Conservation (phyloP, 208 protist genomes). For the Acanthamoeba triangularis region DNA sequence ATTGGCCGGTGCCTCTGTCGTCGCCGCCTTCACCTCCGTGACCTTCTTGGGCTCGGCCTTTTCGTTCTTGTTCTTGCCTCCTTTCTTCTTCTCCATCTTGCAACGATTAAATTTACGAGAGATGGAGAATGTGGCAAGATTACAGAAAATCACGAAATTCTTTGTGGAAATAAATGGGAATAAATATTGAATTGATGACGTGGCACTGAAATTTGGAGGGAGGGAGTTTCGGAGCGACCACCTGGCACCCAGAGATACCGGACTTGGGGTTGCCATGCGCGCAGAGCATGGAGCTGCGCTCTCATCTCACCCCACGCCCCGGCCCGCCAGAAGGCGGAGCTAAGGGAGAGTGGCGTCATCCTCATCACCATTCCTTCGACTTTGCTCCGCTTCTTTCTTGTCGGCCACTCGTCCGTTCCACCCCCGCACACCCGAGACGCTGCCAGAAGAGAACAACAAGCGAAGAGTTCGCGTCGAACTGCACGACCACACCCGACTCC, state of each 20-base stretch:
- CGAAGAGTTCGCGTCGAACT: too few species aligned
- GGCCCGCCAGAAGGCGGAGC: too few species aligned
- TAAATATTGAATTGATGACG: too few species aligned
- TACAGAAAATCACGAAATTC: too few species aligned
- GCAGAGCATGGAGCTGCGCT: too few species aligned
- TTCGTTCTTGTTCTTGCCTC: not conserved
- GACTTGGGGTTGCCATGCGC: not conserved
- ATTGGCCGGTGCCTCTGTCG: not conserved
- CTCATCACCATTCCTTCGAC: not conserved
- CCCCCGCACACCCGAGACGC: too few species aligned
- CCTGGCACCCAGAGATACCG: not conserved
- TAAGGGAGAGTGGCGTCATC: not conserved
- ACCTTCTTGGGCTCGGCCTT: not conserved
- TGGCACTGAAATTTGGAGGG: too few species aligned
- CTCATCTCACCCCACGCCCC: too few species aligned
- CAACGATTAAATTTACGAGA: not conserved
- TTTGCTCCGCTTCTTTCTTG: not conserved
- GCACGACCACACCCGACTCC: not conserved
- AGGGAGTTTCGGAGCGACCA: not conserved
- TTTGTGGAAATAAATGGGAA: too few species aligned
- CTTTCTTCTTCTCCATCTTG: not conserved
- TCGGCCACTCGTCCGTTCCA: too few species aligned
- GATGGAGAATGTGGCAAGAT: not conserved
- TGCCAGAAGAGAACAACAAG: too few species aligned
- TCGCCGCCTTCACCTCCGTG: not conserved